Evolutionary conservation across 1,284 basidiomycete species (phyloP).

Genomic region (Pyrrhoderma lamaoense): DNA sequence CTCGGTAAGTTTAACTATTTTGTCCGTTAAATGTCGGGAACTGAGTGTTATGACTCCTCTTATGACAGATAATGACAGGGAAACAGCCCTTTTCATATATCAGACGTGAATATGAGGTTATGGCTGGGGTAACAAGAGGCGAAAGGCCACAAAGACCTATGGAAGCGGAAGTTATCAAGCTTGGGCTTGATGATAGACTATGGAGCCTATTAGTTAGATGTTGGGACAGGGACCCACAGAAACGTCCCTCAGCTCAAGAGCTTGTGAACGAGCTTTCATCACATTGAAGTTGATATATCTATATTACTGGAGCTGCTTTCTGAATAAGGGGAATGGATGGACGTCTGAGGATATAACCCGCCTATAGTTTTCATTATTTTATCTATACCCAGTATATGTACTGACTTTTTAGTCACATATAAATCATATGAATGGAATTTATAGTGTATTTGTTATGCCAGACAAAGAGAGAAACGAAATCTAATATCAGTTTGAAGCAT

Average conservation of each 20-base stretch:
- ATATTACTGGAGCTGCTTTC: too few relatives aligned
- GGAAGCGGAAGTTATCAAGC: constrained; percentile 26
- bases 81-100: constrained; percentile 40
- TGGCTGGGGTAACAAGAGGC: constrained; percentile 32
- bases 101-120: constrained; percentile 42
- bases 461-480: too few relatives aligned
- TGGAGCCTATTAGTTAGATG: constrained; percentile 40
- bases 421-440: too few relatives aligned
- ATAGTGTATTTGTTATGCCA: too few relatives aligned
- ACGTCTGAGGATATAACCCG: too few relatives aligned
- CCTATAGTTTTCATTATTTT: too few relatives aligned
- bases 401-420: too few relatives aligned
- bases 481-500: too few relatives aligned
- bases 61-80: constrained; percentile 39
- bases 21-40: too few relatives aligned
- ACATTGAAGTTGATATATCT: too few relatives aligned
- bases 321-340: too few relatives aligned
- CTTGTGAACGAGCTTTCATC: not conserved
- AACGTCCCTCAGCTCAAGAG: constrained; percentile 34
- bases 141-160: constrained; percentile 36
- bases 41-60: not conserved
- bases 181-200: constrained; percentile 38
- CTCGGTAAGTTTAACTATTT: constrained; percentile 8
- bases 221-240: constrained; percentile 32
- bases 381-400: too few relatives aligned